A percentile compares a stretch with the other conserved stretches of the same genome.
Conservation (phyloP, 768 basidiomycete genomes). For the Hortiboletus flavorubellus region DNA sequence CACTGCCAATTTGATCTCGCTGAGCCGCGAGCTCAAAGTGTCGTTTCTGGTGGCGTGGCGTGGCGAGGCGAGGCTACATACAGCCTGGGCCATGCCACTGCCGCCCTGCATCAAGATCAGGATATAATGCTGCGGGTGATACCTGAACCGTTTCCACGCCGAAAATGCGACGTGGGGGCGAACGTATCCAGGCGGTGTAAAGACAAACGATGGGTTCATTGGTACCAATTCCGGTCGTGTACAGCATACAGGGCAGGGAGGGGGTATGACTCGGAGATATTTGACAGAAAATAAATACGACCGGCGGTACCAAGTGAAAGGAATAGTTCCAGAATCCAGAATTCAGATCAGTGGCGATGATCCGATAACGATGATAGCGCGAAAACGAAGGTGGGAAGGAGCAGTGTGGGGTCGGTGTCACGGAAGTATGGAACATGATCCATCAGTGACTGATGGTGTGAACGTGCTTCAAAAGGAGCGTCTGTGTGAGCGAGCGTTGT, state of each 20-base stretch:
- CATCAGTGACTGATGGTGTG: neutral
- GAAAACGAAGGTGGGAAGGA: conserved; percentile 8
- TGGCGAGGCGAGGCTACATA: no score
- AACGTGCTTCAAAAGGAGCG: conserved; percentile 2
- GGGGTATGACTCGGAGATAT: neutral
- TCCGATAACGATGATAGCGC: neutral
- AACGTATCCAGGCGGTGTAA: neutral
- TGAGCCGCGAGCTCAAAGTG: neutral
- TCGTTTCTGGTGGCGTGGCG: no score
- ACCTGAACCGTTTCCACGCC: no score
- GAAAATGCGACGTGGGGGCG: no score
- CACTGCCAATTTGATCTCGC: neutral
- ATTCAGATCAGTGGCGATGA: neutral
- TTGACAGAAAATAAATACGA: neutral
- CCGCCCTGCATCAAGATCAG: neutral
- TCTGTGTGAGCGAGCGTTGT: conserved; percentile 1
- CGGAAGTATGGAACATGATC: conserved; percentile 3
- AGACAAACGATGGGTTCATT: neutral
- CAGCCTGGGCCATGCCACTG: no score
- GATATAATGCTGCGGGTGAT: neutral
- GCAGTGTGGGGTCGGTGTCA: neutral
- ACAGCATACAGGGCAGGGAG: neutral
- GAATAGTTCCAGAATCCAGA: no score
- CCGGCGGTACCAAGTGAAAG: neutral
- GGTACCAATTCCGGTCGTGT: neutral